phyloP scores from a whole-genome alignment of 2,329 filamentous ascomycete species.

The Claviceps paspali region DNA sequence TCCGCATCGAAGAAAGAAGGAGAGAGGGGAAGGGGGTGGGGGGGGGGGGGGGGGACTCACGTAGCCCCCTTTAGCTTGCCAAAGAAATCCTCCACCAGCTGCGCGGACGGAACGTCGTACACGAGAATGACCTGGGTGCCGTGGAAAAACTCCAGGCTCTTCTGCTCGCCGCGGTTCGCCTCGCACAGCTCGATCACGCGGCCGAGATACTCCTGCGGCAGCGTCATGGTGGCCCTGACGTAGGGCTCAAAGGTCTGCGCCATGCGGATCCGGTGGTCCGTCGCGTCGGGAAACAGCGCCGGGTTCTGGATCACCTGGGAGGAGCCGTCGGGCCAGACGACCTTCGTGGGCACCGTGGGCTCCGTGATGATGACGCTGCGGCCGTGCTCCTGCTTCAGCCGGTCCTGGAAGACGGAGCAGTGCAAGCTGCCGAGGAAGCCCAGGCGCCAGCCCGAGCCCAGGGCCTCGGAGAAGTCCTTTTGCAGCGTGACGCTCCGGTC shows the following conservation, averaged over 20 bases:
- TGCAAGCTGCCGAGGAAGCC: conserved; percentile 94
- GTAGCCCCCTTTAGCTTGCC: conserved; percentile 88
- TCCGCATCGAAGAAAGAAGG: background rate
- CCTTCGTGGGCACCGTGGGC: conserved; percentile 82
- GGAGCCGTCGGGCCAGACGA: conserved; percentile 62
- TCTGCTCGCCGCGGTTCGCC: conserved; percentile 71
- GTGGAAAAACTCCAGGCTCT: conserved; percentile 81
- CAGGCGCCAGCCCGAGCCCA: conserved; percentile 85
- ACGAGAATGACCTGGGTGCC: conserved; percentile 85
- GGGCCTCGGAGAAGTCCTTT: conserved; percentile 85
- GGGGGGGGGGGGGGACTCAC: conserved; percentile 12
- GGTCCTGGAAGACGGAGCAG: conserved; percentile 97
- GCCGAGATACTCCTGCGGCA: conserved; percentile 87
- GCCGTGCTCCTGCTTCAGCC: conserved; percentile 84
- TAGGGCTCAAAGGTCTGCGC: conserved; percentile 36
- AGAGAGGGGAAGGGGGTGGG: background rate
- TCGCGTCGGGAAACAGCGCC: conserved; percentile 64
- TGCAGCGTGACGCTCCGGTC: conserved; percentile 87
- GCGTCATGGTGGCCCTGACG: conserved; percentile 67
- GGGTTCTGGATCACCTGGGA: conserved; percentile 75
- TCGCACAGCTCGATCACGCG: conserved; percentile 93
- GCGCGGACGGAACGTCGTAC: conserved; percentile 75
- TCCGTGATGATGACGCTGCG: conserved; percentile 94
- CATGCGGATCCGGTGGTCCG: conserved; percentile 29
- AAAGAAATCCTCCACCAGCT: conserved; percentile 93